Evolutionary conservation across 768 basidiomycete genomes (phyloP).

Genomic region (Agaricus sinodeliciosus): DNA sequence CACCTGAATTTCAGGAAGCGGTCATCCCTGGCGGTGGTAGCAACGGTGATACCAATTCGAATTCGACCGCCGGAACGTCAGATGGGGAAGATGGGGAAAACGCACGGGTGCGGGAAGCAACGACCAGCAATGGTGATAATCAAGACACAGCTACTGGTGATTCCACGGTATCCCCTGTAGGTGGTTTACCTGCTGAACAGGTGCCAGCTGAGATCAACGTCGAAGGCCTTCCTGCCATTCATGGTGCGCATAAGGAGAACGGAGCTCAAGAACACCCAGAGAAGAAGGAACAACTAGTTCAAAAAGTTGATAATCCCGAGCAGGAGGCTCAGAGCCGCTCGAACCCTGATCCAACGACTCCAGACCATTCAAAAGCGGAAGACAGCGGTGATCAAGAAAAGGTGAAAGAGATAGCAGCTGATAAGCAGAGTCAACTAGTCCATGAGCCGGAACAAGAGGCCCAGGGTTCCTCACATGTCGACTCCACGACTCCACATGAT

Average conservation of each 20-base stretch:
- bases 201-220: not conserved
- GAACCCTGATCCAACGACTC: too few relatives aligned
- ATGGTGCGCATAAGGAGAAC: not conserved
- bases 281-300: too few relatives aligned
- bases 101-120: not conserved
- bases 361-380: not conserved
- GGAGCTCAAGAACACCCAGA: not conserved
- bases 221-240: not conserved
- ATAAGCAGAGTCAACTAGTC: not conserved
- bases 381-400: not conserved
- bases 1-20: constrained; percentile 46
- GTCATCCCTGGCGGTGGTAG: constrained; percentile 6
- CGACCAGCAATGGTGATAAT: not conserved
- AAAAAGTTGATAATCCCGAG: too few relatives aligned
- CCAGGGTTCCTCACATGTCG: not conserved
- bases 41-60: not conserved
- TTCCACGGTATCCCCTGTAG: not conserved
- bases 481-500: not conserved
- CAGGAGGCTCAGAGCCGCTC: too few relatives aligned
- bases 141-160: not conserved
- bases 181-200: not conserved
- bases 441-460: not conserved
- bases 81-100: not conserved
- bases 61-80: not conserved
- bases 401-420: not conserved